phyloP scores from a whole-genome alignment of 371 early-diverging fungal species.

The Actinomortierella wolfii region DNA sequence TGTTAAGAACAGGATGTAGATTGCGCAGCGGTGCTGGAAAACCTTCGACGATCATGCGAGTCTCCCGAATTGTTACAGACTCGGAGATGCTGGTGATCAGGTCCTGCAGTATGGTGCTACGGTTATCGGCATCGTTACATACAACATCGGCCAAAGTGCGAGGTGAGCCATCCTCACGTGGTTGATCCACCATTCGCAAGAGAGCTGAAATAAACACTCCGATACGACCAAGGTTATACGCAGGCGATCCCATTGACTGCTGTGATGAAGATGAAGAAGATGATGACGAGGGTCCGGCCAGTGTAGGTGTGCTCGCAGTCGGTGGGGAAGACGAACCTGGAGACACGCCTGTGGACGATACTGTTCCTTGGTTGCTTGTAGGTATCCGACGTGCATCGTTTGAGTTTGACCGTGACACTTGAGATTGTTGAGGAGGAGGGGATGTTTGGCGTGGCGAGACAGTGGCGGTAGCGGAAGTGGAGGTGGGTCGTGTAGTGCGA shows the following conservation, averaged over 20 bases:
- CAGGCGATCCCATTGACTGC: conserved; percentile 13
- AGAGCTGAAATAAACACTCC: conserved; percentile 45
- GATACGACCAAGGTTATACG: conserved; percentile 45
- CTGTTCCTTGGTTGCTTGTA: not conserved
- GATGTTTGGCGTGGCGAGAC: too few relatives aligned
- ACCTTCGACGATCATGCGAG: conserved; percentile 38
- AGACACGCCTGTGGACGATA: conserved; percentile 7
- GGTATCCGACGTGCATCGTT: too few relatives aligned
- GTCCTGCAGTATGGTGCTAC: conserved; percentile 27
- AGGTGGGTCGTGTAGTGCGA: too few relatives aligned
- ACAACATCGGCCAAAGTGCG: conserved; percentile 43
- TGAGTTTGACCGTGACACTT: too few relatives aligned
- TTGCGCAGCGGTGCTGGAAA: conserved; percentile 39
- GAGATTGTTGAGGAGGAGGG: too few relatives aligned
- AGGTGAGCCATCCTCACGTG: conserved; percentile 44
- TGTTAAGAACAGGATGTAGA: conserved; percentile 30
- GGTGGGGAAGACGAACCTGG: conserved; percentile 21
- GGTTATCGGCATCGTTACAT: conserved; percentile 34
- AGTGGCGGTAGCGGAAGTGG: too few relatives aligned
- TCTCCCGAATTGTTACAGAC: conserved; percentile 40
- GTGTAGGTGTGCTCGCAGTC: conserved; percentile 32
- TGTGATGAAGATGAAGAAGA: conserved; percentile 11
- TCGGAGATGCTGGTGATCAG: conserved; percentile 34
- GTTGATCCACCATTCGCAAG: conserved; percentile 46
- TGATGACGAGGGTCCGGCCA: conserved; percentile 5